Conservation (phyloP, 768 basidiomycete species). For the Termitomyces sp. region DNA sequence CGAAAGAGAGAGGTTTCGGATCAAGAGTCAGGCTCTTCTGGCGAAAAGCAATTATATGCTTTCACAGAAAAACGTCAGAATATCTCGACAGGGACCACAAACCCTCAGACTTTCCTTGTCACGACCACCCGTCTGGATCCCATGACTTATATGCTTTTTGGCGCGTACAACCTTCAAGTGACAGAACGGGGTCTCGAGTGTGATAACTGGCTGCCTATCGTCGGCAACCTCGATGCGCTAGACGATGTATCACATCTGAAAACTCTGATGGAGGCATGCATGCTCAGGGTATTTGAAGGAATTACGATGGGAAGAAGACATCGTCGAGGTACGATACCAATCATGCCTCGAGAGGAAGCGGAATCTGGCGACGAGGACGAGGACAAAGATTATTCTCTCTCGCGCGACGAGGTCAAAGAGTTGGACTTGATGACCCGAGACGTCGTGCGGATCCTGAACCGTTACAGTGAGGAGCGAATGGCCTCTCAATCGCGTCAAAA, state of each 20-base stretch:
- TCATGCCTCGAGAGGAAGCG: conserved; percentile 43
- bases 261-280: conserved; percentile 71
- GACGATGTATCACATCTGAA: conserved; percentile 86
- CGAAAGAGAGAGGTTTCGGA: conserved; percentile 44
- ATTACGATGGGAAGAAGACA: conserved; percentile 48
- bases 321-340: conserved; percentile 24
- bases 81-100: conserved; percentile 41
- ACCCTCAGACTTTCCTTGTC: conserved; percentile 66
- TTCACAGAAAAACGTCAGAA: conserved; percentile 85
- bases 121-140: conserved; percentile 84
- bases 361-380: conserved; percentile 61
- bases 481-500: conserved; percentile 52
- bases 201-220: conserved; percentile 87
- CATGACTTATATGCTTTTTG: conserved; percentile 87
- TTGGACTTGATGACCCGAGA: conserved; percentile 71
- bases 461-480: conserved; percentile 64
- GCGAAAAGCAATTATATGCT: conserved; percentile 75
- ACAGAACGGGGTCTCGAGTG: conserved; percentile 75
- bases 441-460: conserved; percentile 69
- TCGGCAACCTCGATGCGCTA: conserved; percentile 67
- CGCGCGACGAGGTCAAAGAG: conserved; percentile 67
- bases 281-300: conserved; percentile 90
- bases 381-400: conserved; percentile 49
- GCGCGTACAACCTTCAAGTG: conserved; percentile 74
- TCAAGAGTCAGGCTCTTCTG: conserved; percentile 20